Percentiles rank a stretch among this genome's conserved stretches.
Evolutionary conservation across 495 filamentous ascomycete genomes (phyloP).

Genomic region (Aspergillus bridgeri): DNA sequence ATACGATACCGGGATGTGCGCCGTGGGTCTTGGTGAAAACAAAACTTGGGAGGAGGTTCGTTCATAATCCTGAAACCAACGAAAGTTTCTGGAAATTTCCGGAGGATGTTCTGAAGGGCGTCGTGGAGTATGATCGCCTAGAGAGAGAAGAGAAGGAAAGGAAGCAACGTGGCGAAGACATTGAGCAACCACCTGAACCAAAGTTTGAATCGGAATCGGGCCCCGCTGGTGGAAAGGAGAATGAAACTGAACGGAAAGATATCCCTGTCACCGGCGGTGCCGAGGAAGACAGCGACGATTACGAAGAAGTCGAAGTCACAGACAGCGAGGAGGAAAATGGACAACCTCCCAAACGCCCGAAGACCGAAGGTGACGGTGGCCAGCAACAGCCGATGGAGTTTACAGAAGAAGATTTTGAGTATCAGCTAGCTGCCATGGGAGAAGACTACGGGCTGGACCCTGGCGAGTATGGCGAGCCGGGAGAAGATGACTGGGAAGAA

Average conservation of each 20-base stretch:
- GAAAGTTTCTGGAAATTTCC: slow-evolving; percentile 94
- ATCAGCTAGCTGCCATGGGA: slow-evolving; percentile 84
- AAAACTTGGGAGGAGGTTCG: slow-evolving; percentile 81
- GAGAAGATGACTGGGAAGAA: slow-evolving; percentile 65
- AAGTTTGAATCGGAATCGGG: slow-evolving; percentile 2
- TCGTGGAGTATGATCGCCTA: slow-evolving; percentile 64
- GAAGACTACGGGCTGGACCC: slow-evolving; percentile 68
- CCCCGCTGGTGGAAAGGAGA: slow-evolving; percentile 1
- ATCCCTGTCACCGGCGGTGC: slow-evolving; percentile 7
- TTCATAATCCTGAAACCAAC: slow-evolving; percentile 76
- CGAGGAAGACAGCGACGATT: slow-evolving; percentile 59
- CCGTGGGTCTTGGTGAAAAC: slow-evolving; percentile 95
- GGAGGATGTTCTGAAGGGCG: slow-evolving; percentile 72
- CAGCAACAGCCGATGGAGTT: slow-evolving; percentile 74
- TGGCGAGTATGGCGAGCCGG: slow-evolving; percentile 67
- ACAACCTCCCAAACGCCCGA: slow-evolving; percentile 61
- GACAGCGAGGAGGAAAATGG: slow-evolving; percentile 59
- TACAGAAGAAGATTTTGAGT: slow-evolving; percentile 91
- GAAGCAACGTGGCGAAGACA: slow-evolving; percentile 36
- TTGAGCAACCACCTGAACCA: slow-evolving; percentile 24
- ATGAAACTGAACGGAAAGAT: slow-evolving; percentile 7
- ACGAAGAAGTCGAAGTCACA: slow-evolving; percentile 86
- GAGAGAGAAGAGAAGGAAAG: slow-evolving; percentile 51
- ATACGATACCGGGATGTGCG: slow-evolving; percentile 71
- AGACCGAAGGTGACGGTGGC: slow-evolving; percentile 53